phyloP scores from a whole-genome alignment of 805 yeast species.

The Groenewaldozyma salmanticensis region DNA sequence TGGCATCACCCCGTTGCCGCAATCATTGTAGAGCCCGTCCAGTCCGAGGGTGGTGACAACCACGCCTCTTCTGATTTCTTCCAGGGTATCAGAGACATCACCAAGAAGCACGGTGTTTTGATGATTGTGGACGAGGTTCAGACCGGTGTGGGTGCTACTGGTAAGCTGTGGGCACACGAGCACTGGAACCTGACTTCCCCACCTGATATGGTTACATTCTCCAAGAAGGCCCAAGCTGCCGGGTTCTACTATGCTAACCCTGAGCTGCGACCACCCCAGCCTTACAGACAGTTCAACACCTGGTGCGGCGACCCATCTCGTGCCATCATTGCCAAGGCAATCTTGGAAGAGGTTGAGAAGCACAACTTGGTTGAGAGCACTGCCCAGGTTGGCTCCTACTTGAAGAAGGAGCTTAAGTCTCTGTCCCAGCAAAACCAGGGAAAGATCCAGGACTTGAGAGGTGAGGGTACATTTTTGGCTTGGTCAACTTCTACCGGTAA shows the following conservation, averaged over 20 bases:
- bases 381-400: constrained; percentile 54
- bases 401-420: constrained; percentile 44
- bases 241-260: constrained; percentile 76
- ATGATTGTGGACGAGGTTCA: constrained; percentile 81
- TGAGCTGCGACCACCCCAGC: constrained; percentile 58
- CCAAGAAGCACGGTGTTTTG: constrained; percentile 58
- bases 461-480: constrained; percentile 79
- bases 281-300: constrained; percentile 89
- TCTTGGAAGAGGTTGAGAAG: constrained; percentile 53
- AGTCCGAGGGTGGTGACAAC: constrained; percentile 88
- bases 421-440: constrained; percentile 33
- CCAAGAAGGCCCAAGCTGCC: constrained; percentile 83
- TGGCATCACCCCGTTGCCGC: constrained; percentile 78
- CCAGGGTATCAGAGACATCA: constrained; percentile 73
- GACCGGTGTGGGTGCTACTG: constrained; percentile 86
- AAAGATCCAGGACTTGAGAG: constrained; percentile 51
- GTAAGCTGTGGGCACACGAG: constrained; percentile 82
- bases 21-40: constrained; percentile 81
- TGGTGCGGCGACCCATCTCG: constrained; percentile 92
- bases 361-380: constrained; percentile 50
- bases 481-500: constrained; percentile 52
- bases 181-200: constrained; percentile 66
- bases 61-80: constrained; percentile 70
- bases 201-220: constrained; percentile 78
- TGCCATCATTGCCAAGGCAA: constrained; percentile 65